phyloP scores from a whole-genome alignment of 75 land plant genomes.

The Pseudotsuga menziesii region DNA sequence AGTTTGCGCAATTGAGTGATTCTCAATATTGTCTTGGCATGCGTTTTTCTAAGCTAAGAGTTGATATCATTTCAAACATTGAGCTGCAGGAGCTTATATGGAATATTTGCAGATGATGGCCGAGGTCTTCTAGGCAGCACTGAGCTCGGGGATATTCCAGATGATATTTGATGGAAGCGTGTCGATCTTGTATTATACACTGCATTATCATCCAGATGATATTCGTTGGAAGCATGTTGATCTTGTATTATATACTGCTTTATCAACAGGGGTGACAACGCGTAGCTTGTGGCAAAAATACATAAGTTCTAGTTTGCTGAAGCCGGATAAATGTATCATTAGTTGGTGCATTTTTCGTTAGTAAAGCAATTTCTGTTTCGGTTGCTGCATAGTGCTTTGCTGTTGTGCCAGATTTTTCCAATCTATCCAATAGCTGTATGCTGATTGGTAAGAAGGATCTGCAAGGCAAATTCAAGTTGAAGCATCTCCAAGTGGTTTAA shows the following conservation, averaged over 20 bases:
- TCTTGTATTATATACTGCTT: constrained; percentile 1
- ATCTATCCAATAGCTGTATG: not conserved
- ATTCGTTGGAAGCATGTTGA: not conserved
- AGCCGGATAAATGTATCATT: not conserved
- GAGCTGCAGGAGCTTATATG: not conserved
- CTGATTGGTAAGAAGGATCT: not conserved
- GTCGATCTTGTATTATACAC: not conserved
- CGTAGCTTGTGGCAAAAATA: not conserved
- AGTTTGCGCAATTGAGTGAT: not conserved
- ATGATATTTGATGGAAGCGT: not conserved
- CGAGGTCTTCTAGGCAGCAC: not conserved
- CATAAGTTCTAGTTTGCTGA: not conserved
- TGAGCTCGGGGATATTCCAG: not conserved
- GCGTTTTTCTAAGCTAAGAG: not conserved
- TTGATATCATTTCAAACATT: not conserved
- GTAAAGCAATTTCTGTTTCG: not conserved
- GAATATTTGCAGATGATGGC: not conserved
- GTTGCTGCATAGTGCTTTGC: not conserved
- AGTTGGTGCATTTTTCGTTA: not conserved
- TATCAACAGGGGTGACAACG: not conserved
- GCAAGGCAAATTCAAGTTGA: not conserved
- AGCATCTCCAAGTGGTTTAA: not conserved
- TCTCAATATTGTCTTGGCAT: not conserved
- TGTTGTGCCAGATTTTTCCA: not conserved
- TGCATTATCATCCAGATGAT: not conserved